Base-by-base conservation (phyloP, 1,139 yeast species). In the Taphrina sp. region DNA sequence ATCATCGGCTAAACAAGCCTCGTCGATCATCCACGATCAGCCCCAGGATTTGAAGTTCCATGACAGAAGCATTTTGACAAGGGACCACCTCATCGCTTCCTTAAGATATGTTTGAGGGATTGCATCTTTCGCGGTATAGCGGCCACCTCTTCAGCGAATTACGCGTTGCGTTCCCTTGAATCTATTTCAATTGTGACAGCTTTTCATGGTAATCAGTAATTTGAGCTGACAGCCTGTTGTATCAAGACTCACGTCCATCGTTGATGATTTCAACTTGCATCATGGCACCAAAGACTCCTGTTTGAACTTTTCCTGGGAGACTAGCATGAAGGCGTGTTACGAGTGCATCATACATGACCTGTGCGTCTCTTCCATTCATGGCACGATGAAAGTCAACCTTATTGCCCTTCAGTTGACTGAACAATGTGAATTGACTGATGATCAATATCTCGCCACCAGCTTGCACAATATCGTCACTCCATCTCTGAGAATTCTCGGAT, bases 211-310 rank as follows among this genome's bases (percentile, higher is more conserved):
- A n/a, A n/a, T n/a, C n/a, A n/a, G n/a, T n/a, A n/a, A n/a, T n/a
- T n/a, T n/a, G n/a, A n/a, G n/a, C n/a, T n/a, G n/a, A n/a, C n/a
- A 2, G 8, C 10, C 2, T 29, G 28, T 17, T 4, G 12, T 23
- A 24, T 12, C 8, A 14, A 16, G 14, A 23, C 54, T 39, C 12
- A 39, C 54, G 94, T 3, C 94, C 94, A 62, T 90, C 96, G 65
- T 92, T 92, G 16, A 83, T 81, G 57, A 90, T 70, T 1, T 78
- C 76, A 14, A 92, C 96, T 61, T 87, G 95, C 98, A 92, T 92
- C 95, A 90, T 86, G 5, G 94, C 97, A 0, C 97, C 98, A 69
- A 92, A 92, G 57, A 80, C 76, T 0, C 98, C 98, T 64, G 88
- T 96, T 61, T 83, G 77, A 4, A 89, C 95, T 0, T 39, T 45